These are phyloP conservation scores for Naganishia kalamii DNA, from an alignment of 768 basidiomycete species.

Conservation along the genomic window DNA sequence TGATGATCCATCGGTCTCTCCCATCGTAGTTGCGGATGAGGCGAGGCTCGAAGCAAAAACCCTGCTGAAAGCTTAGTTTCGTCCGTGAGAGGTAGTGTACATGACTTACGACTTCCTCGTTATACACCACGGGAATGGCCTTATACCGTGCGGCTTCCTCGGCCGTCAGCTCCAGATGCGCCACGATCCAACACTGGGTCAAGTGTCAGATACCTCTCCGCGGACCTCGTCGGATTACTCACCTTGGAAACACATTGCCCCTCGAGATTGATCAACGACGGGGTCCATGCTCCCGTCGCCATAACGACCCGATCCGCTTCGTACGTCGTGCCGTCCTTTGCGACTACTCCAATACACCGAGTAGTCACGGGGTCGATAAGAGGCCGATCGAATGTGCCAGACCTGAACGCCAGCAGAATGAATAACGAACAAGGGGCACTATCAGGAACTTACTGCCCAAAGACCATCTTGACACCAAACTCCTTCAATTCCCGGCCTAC, in stretches of 20 bases:
- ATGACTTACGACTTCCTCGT: conserved; percentile 38
- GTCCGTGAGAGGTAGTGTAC: neutral
- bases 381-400: conserved; percentile 36
- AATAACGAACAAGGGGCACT: neutral
- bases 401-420: conserved; percentile 1
- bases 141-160: conserved; percentile 35
- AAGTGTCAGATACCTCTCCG: neutral
- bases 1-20: conserved; percentile 26
- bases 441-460: conserved; percentile 26
- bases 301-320: conserved; percentile 39
- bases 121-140: conserved; percentile 38
- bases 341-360: conserved; percentile 31
- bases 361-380: conserved; percentile 28
- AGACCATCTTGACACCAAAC: conserved; percentile 34
- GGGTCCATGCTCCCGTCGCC: conserved; percentile 44
- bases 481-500: conserved; percentile 31
- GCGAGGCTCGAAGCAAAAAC: conserved; percentile 43
- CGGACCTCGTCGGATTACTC: neutral
- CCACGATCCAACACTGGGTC: conserved; percentile 36
- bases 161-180: conserved; percentile 39
- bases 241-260: conserved; percentile 44
- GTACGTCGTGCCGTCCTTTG: conserved; percentile 35
- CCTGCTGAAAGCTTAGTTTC: conserved; percentile 22
- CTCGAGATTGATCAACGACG: conserved; percentile 37
- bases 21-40: conserved; percentile 11